A percentile compares a stretch with the other conserved stretches of the same genome.
Evolutionary conservation across 2,329 filamentous ascomycete genomes (phyloP).

Genomic region (Penicillium brasilianum): DNA sequence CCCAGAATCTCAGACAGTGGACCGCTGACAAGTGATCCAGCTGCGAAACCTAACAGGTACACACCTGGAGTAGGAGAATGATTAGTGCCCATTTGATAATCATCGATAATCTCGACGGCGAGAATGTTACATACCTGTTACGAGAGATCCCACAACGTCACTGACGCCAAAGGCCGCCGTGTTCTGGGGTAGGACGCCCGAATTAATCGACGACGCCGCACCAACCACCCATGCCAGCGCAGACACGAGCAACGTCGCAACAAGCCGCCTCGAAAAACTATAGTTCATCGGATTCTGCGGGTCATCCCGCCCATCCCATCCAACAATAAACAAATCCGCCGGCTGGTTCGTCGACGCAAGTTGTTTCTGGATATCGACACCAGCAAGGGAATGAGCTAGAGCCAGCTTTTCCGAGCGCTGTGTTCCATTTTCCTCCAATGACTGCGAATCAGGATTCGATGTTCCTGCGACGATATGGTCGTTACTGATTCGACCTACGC

Average conservation of each 20-base stretch:
- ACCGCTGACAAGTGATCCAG: slow-evolving; percentile 55
- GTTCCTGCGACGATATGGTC: not conserved
- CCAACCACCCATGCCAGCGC: slow-evolving; percentile 58
- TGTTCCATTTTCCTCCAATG: not conserved
- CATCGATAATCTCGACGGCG: not conserved
- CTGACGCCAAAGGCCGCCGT: slow-evolving; percentile 54
- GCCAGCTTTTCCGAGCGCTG: slow-evolving; percentile 3
- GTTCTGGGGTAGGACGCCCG: slow-evolving; percentile 54
- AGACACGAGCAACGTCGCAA: slow-evolving; percentile 51
- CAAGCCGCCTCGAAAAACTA: slow-evolving; percentile 40
- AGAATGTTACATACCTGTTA: slow-evolving; percentile 43
- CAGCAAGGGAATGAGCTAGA: slow-evolving; percentile 14
- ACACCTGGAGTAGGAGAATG: slow-evolving; percentile 15
- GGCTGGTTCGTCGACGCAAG: slow-evolving; percentile 23
- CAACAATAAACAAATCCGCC: slow-evolving; percentile 44
- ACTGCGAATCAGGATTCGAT: not conserved
- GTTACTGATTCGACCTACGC: not conserved
- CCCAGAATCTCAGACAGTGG: slow-evolving; percentile 57
- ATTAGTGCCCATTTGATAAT: not conserved
- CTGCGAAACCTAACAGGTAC: slow-evolving; percentile 54
- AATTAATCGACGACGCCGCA: slow-evolving; percentile 60
- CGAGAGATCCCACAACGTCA: slow-evolving; percentile 57
- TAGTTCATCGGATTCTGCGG: slow-evolving; percentile 48
- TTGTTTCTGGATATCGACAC: slow-evolving; percentile 20
- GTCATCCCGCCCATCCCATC: slow-evolving; percentile 47